These are phyloP conservation scores for Tricholoma sp. DNA, from an alignment of 768 basidiomycete genomes.

Conservation along the genomic window DNA sequence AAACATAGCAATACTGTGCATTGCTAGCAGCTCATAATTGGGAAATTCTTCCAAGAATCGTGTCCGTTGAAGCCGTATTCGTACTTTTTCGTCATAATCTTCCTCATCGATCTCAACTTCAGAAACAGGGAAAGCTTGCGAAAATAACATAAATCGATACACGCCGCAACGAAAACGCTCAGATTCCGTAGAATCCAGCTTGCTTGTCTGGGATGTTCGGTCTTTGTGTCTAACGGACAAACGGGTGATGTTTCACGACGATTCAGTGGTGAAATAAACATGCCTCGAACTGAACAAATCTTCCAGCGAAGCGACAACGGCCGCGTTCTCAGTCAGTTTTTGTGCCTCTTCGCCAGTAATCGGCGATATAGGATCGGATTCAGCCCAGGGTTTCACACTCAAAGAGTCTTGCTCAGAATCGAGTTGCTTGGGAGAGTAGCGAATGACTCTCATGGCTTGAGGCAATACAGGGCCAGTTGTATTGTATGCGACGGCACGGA, in stretches of 20 bases:
- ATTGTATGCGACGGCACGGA: constrained; percentile 21
- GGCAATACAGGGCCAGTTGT: constrained; percentile 21
- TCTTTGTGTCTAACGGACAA: constrained; percentile 15
- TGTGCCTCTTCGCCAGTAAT: constrained; percentile 3
- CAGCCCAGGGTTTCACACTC: background rate
- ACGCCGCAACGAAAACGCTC: constrained; percentile 19
- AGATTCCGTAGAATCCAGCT: constrained; percentile 18
- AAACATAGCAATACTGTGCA: constrained; percentile 8
- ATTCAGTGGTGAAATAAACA: background rate
- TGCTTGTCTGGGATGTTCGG: constrained; percentile 14
- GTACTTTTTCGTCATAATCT: background rate
- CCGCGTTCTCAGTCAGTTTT: constrained; percentile 1
- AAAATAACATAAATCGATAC: constrained; percentile 16
- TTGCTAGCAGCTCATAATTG: constrained; percentile 10
- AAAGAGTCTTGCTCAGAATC: background rate
- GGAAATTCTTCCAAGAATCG: constrained; percentile 6
- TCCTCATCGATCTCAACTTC: constrained; percentile 4
- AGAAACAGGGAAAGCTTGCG: constrained; percentile 6
- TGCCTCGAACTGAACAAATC: constrained; percentile 20
- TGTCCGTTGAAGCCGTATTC: background rate
- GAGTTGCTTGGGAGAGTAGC: constrained; percentile 1
- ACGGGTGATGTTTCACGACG: background rate
- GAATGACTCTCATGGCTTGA: constrained; percentile 17
- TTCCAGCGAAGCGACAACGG: constrained; percentile 12
- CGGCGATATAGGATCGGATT: constrained; percentile 7